These are phyloP conservation scores for Tylopilus vinaceipallidus DNA, from an alignment of 768 basidiomycete species.

Conservation along the genomic window DNA sequence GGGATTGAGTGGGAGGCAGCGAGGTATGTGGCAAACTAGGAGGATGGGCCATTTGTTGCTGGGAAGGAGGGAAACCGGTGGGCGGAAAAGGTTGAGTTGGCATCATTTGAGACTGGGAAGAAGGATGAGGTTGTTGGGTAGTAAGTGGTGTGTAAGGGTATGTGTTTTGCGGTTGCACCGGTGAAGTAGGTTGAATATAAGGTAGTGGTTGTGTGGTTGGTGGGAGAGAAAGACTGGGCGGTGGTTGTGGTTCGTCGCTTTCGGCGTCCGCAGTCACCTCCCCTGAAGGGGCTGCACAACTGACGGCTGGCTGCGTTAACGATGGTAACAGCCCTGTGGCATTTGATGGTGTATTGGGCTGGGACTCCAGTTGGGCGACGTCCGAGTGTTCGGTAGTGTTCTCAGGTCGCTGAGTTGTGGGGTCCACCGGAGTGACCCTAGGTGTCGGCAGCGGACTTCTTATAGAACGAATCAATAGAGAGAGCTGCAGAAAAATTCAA, in stretches of 20 bases:
- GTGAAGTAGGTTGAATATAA: constrained; percentile 12
- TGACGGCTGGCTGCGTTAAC: neutral
- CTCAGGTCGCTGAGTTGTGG: constrained; percentile 12
- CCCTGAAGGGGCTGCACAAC: neutral
- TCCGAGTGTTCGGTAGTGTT: constrained; percentile 2
- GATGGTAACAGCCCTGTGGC: neutral
- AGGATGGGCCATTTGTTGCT: constrained; percentile 11
- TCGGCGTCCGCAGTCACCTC: neutral
- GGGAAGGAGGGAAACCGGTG: constrained; percentile 14
- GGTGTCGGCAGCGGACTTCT: constrained; percentile 66
- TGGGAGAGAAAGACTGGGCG: constrained; percentile 4
- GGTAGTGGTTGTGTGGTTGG: constrained; percentile 8
- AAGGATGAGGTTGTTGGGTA: constrained; percentile 18
- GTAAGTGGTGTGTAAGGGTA: constrained; percentile 11
- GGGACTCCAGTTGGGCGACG: neutral
- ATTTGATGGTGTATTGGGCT: neutral
- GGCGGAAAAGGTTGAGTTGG: constrained; percentile 19
- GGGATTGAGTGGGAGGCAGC: constrained; percentile 17
- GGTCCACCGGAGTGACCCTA: constrained; percentile 49
- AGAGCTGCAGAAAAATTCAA: constrained; percentile 8
- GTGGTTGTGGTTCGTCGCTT: neutral
- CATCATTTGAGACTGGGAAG: constrained; percentile 18
- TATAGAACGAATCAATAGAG: constrained; percentile 26
- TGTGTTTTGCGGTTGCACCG: constrained; percentile 17
- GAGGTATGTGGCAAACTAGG: constrained; percentile 11